Evolutionary conservation across 768 basidiomycete species (phyloP).

Genomic region (Xanthoconium stramineum): DNA sequence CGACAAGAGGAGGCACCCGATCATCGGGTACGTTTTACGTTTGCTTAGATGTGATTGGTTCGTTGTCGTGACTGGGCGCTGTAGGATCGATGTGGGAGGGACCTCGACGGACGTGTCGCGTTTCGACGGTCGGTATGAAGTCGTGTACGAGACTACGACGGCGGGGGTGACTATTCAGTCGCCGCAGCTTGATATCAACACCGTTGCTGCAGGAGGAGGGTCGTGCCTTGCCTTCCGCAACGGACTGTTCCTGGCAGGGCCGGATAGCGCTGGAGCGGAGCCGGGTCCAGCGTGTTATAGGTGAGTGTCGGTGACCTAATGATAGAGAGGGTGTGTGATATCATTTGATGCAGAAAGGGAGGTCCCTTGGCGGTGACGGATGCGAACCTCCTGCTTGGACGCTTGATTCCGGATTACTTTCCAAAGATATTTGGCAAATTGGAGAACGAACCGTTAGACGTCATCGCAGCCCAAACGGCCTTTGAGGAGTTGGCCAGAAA

Average conservation of each 20-base stretch:
- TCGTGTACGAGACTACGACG: slow-evolving; percentile 94
- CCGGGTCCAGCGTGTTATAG: slow-evolving; percentile 92
- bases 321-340: not conserved
- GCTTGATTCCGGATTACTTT: slow-evolving; percentile 87
- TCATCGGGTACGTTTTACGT: slow-evolving; percentile 68
- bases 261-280: slow-evolving; percentile 90
- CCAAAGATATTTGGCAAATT: slow-evolving; percentile 92
- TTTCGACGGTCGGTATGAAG: slow-evolving; percentile 86
- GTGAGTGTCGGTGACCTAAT: slow-evolving; percentile 36
- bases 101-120: slow-evolving; percentile 96
- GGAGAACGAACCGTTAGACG: slow-evolving; percentile 82
- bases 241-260: slow-evolving; percentile 87
- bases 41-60: not conserved
- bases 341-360: slow-evolving; percentile 58
- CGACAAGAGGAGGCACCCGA: slow-evolving; percentile 58
- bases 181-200: slow-evolving; percentile 93
- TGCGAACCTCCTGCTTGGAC: slow-evolving; percentile 86
- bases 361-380: slow-evolving; percentile 92
- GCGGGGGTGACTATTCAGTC: slow-evolving; percentile 91
- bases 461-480: slow-evolving; percentile 59
- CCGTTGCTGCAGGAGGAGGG: slow-evolving; percentile 93
- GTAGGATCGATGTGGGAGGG: slow-evolving; percentile 87
- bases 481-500: slow-evolving; percentile 68
- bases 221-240: slow-evolving; percentile 86
- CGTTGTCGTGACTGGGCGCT: not conserved